These are phyloP conservation scores for Globisporangium ultimum DNA, from an alignment of 352 stramenopile species.

Conservation along the genomic window DNA sequence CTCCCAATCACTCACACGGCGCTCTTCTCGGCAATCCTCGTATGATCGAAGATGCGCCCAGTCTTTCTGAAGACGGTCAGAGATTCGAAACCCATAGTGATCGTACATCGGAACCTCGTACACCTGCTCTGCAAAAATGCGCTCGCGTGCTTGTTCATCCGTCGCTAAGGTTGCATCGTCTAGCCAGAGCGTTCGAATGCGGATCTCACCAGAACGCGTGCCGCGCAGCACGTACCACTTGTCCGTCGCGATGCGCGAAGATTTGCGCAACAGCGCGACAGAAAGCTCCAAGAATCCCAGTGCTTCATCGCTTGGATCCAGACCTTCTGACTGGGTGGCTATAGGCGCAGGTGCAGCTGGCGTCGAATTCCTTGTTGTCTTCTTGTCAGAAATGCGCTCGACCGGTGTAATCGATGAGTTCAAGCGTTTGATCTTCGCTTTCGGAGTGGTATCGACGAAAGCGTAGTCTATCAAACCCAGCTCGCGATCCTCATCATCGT, in stretches of 20 bases:
- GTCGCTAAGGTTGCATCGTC: slow-evolving; percentile 10
- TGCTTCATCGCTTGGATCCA: slow-evolving; percentile 31
- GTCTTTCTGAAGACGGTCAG: slow-evolving; percentile 26
- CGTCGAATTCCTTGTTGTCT: not conserved
- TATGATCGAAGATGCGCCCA: slow-evolving; percentile 72
- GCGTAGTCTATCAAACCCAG: not conserved
- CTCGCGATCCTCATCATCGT: slow-evolving; percentile 15
- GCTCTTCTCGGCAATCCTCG: slow-evolving; percentile 66
- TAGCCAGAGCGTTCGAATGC: slow-evolving; percentile 56
- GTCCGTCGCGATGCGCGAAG: slow-evolving; percentile 38
- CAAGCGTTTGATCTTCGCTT: no score
- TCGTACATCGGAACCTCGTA: slow-evolving; percentile 37
- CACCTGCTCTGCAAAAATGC: slow-evolving; percentile 37
- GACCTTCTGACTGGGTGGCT: not conserved
- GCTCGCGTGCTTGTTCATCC: slow-evolving; percentile 16
- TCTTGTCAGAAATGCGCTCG: no score
- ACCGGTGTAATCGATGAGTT: no score
- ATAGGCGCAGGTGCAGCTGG: not conserved
- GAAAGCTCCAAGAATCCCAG: slow-evolving; percentile 57
- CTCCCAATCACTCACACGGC: slow-evolving; percentile 65
- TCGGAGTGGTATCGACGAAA: not conserved
- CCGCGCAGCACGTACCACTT: slow-evolving; percentile 54
- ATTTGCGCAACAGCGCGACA: slow-evolving; percentile 29
- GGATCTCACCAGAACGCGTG: slow-evolving; percentile 54
- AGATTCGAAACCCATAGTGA: slow-evolving; percentile 68